Evolutionary conservation across 1,139 yeast genomes (phyloP).

Genomic region (Saccharomyces hybrid): DNA sequence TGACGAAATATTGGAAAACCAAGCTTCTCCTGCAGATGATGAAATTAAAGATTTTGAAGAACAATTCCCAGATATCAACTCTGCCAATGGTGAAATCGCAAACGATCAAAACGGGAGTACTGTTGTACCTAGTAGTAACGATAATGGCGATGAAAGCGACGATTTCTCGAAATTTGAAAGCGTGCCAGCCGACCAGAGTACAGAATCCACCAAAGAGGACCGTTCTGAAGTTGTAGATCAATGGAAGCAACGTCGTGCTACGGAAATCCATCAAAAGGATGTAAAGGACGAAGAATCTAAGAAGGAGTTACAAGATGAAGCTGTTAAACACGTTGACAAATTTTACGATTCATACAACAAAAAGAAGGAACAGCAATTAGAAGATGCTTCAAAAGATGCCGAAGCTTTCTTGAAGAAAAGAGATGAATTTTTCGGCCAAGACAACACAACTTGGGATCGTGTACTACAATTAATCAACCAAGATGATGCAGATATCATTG

Average conservation of each 20-base stretch:
- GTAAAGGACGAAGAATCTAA: conserved; percentile 60
- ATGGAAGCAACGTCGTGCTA: conserved; percentile 80
- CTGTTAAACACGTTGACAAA: conserved; percentile 83
- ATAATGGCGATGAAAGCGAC: conserved; percentile 29
- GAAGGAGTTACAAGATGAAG: conserved; percentile 62
- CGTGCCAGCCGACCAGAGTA: not conserved
- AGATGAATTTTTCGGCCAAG: conserved; percentile 64
- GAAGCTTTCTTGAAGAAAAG: conserved; percentile 68
- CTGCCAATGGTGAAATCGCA: conserved; percentile 9
- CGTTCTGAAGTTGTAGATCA: conserved; percentile 55
- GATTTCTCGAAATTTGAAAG: conserved; percentile 29
- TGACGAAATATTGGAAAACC: conserved; percentile 36
- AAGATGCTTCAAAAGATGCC: conserved; percentile 58
- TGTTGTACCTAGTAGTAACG: conserved; percentile 17
- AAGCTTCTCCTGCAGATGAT: conserved; percentile 10
- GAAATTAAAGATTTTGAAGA: conserved; percentile 48
- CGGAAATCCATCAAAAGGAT: conserved; percentile 79
- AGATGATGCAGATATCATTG: conserved; percentile 37
- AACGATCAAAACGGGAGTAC: not conserved
- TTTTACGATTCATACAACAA: conserved; percentile 88
- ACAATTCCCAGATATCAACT: conserved; percentile 58
- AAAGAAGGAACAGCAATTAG: conserved; percentile 69
- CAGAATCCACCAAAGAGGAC: conserved; percentile 22
- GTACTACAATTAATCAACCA: conserved; percentile 47
- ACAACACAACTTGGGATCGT: conserved; percentile 81